Evolutionary conservation across 768 basidiomycete species (phyloP).

Genomic region (Trametes cubensis): DNA sequence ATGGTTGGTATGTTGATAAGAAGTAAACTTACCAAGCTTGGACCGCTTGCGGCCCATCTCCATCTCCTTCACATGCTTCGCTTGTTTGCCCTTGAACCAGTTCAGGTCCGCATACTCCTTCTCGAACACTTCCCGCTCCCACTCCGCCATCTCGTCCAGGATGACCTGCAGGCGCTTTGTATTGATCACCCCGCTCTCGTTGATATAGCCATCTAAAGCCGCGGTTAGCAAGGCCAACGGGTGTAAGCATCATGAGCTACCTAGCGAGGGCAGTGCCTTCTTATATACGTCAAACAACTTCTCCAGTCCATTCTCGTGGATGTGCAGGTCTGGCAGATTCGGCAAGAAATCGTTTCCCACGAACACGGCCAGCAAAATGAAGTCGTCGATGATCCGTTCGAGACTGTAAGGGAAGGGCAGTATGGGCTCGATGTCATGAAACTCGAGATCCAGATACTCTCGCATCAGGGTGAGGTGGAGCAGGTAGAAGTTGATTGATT

Average conservation of each 20-base stretch:
- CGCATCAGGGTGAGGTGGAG: constrained; percentile 93
- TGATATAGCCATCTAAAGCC: constrained; percentile 82
- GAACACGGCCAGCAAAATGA: constrained; percentile 94
- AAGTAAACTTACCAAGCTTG: constrained; percentile 54
- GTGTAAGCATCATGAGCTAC: constrained; percentile 38
- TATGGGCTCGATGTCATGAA: constrained; percentile 65
- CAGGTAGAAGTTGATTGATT: constrained; percentile 90
- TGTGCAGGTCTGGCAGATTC: constrained; percentile 94
- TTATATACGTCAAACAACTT: constrained; percentile 95
- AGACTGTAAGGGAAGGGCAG: constrained; percentile 85
- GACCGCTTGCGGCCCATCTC: constrained; percentile 60
- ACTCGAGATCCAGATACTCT: constrained; percentile 97
- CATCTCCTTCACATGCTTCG: constrained; percentile 67
- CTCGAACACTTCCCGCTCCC: constrained; percentile 91
- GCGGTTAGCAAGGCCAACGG: background rate
- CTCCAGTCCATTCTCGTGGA: constrained; percentile 96
- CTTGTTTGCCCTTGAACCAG: constrained; percentile 95
- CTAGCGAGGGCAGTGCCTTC: constrained; percentile 78
- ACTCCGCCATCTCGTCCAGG: constrained; percentile 83
- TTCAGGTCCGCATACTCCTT: constrained; percentile 87
- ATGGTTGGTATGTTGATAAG: background rate
- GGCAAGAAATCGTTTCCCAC: constrained; percentile 98
- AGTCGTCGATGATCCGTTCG: constrained; percentile 97
- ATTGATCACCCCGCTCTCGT: constrained; percentile 85
- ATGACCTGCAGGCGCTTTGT: constrained; percentile 81